These are phyloP conservation scores for Phytophthora sojae DNA, from an alignment of 352 stramenopile species.

Conservation along the genomic window DNA sequence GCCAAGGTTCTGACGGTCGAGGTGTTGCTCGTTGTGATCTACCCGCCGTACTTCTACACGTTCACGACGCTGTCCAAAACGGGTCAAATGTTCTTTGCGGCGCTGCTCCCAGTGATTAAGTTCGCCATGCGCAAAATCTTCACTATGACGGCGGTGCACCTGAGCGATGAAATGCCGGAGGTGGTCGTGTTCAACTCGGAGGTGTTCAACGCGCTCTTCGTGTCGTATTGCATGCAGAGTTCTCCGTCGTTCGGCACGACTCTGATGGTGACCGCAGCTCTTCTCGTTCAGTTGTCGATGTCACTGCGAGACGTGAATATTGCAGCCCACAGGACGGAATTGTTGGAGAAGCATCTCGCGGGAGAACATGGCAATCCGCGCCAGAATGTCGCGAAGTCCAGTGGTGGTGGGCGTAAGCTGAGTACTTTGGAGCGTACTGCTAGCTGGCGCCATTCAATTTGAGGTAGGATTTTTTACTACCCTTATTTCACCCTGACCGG, in stretches of 20 bases:
- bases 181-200: constrained; percentile 35
- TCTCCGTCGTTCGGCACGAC: constrained; percentile 25
- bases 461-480: too few relatives aligned
- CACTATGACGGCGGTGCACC: constrained; percentile 16
- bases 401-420: neutral
- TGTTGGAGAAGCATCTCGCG: constrained; percentile 4
- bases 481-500: too few relatives aligned
- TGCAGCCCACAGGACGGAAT: constrained; percentile 4
- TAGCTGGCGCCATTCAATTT: neutral
- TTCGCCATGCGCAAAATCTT: constrained; percentile 32
- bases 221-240: constrained; percentile 39
- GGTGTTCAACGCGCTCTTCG: constrained; percentile 34
- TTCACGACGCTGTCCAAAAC: constrained; percentile 28
- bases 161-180: constrained; percentile 31
- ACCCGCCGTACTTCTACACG: constrained; percentile 36
- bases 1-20: too few relatives aligned
- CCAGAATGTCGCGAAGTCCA: constrained; percentile 7
- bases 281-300: constrained; percentile 12
- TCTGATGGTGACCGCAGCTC: constrained; percentile 20
- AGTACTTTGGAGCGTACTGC: constrained; percentile 15
- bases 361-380: constrained; percentile 13
- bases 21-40: constrained; percentile 25
- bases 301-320: constrained; percentile 28
- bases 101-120: constrained; percentile 33
- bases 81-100: constrained; percentile 11